Percentiles rank a stretch among this genome's conserved stretches.
These are phyloP conservation scores for Rhizopus microsporus DNA, from an alignment of 371 early-diverging fungal genomes.

Conservation along the genomic window DNA sequence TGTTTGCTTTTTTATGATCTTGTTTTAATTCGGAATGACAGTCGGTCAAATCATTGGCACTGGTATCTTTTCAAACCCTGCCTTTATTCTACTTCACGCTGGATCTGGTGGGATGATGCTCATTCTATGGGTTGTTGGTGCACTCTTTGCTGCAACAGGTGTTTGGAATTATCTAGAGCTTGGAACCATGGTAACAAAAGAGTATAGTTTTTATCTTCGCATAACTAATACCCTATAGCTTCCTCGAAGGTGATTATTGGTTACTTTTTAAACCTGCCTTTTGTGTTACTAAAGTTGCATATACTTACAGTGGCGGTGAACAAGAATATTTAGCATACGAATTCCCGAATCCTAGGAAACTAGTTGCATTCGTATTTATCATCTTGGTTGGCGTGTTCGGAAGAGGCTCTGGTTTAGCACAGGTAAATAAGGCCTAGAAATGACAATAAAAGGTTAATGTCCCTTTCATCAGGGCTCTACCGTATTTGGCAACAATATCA, in stretches of 20 bases:
- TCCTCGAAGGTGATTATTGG: constrained; percentile 8
- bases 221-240: background rate
- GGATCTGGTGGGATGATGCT: constrained; percentile 45
- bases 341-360: constrained; percentile 24
- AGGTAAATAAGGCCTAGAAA: constrained; percentile 12
- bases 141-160: constrained; percentile 28
- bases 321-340: constrained; percentile 32
- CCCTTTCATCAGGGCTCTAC: constrained; percentile 18
- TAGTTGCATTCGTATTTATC: constrained; percentile 27
- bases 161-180: constrained; percentile 35
- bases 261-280: no score
- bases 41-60: constrained; percentile 35
- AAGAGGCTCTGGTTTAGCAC: constrained; percentile 24
- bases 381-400: constrained; percentile 25
- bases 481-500: constrained; percentile 31
- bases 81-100: constrained; percentile 24
- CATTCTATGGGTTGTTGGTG: constrained; percentile 31
- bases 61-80: constrained; percentile 39
- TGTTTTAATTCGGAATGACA: background rate
- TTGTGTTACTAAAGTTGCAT: background rate
- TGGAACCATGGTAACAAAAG: constrained; percentile 26
- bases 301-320: constrained; percentile 22
- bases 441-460: background rate
- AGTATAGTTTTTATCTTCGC: background rate
- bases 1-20: background rate